phyloP scores from a whole-genome alignment of 2,329 filamentous ascomycete species.

The Penicillium corylophilum region DNA sequence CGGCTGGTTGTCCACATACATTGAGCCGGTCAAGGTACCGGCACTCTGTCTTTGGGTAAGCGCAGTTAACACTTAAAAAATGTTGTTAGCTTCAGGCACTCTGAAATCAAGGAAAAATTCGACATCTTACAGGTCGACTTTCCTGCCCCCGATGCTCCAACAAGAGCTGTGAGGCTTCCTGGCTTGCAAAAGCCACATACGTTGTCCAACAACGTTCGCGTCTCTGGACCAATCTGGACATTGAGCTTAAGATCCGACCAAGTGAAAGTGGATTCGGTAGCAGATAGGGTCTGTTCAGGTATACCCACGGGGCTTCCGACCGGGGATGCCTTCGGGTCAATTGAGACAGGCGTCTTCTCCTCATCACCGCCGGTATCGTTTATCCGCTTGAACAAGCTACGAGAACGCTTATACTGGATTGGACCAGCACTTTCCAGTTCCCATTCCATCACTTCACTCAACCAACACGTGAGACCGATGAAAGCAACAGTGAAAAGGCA shows the following conservation, averaged over 20 bases:
- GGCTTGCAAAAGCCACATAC: slow-evolving; percentile 74
- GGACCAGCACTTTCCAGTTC: slow-evolving; percentile 60
- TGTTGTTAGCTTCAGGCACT: slow-evolving; percentile 39
- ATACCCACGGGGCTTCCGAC: slow-evolving; percentile 23
- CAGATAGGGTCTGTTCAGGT: slow-evolving; percentile 39
- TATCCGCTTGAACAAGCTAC: slow-evolving; percentile 25
- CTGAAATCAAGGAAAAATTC: slow-evolving; percentile 2
- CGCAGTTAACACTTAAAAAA: slow-evolving; percentile 60
- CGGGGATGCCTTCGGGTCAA: slow-evolving; percentile 19
- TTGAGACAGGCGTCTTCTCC: slow-evolving; percentile 28
- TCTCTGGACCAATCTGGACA: slow-evolving; percentile 60
- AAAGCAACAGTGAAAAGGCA: slow-evolving; percentile 71
- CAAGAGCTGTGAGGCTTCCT: slow-evolving; percentile 71
- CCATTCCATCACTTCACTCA: slow-evolving; percentile 65
- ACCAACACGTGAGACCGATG: slow-evolving; percentile 64
- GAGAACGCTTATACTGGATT: slow-evolving; percentile 63
- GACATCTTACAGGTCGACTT: slow-evolving; percentile 52
- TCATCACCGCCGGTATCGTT: slow-evolving; percentile 19
- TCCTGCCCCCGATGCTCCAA: slow-evolving; percentile 73
- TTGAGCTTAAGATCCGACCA: slow-evolving; percentile 66
- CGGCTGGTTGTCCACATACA: slow-evolving; percentile 62
- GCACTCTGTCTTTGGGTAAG: slow-evolving; percentile 65
- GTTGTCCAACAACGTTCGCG: slow-evolving; percentile 60
- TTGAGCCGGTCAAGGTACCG: slow-evolving; percentile 60
- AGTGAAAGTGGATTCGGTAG: slow-evolving; percentile 62